These are phyloP conservation scores for Jamesozyma spencerorum DNA, from an alignment of 805 yeast genomes.

Conservation along the genomic window DNA sequence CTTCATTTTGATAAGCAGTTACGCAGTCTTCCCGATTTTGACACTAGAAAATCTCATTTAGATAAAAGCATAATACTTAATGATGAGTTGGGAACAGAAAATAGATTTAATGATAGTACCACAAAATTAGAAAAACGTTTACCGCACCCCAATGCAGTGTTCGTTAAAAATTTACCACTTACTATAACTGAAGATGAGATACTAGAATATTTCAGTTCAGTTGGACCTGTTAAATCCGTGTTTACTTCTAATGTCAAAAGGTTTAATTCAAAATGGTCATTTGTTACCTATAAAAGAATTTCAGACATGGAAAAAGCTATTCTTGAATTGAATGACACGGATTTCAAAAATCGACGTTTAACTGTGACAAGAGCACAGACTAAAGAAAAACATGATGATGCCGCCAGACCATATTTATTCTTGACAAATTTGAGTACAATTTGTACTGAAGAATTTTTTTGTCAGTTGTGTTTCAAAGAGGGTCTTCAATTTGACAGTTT, in stretches of 20 bases:
- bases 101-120: slow-evolving; percentile 3
- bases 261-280: slow-evolving; percentile 30
- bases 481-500: slow-evolving; percentile 6
- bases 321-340: slow-evolving; percentile 22
- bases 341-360: slow-evolving; percentile 22
- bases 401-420: slow-evolving; percentile 9
- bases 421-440: slow-evolving; percentile 23
- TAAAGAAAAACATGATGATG: slow-evolving; percentile 3
- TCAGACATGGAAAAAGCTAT: slow-evolving; percentile 32
- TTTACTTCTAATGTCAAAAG: slow-evolving; percentile 23
- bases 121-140: slow-evolving; percentile 3
- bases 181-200: slow-evolving; percentile 25
- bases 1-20: slow-evolving; percentile 34
- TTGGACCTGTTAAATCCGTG: slow-evolving; percentile 31
- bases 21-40: slow-evolving; percentile 28
- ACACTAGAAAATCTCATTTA: slow-evolving; percentile 18
- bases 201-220: slow-evolving; percentile 21
- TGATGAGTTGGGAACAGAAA: slow-evolving; percentile 6
- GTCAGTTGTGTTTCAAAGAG: slow-evolving; percentile 20
- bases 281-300: slow-evolving; percentile 34
- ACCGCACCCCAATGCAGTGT: slow-evolving; percentile 29
- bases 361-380: slow-evolving; percentile 20
- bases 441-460: slow-evolving; percentile 23
- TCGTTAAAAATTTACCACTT: slow-evolving; percentile 29
- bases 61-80: slow-evolving; percentile 21